These are phyloP conservation scores for Sarocladiaceae sp. DNA, from an alignment of 2,329 filamentous ascomycete genomes.

Conservation along the genomic window DNA sequence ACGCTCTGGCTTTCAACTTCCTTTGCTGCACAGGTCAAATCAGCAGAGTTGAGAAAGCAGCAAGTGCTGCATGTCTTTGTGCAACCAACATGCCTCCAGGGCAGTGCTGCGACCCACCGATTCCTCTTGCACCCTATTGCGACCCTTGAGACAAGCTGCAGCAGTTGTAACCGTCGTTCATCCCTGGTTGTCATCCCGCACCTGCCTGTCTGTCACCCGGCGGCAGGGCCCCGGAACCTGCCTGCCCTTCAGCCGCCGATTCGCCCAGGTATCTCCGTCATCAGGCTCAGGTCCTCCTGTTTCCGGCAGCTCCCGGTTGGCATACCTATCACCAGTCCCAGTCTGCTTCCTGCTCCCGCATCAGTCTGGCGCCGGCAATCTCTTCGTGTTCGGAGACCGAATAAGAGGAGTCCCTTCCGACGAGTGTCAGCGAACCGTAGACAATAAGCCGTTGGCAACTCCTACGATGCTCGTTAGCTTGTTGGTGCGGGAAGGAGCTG, in stretches of 20 bases:
- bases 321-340: conserved; percentile 26
- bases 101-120: not conserved
- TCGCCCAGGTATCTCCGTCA: too few species aligned
- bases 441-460: conserved; percentile 37
- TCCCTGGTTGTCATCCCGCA: too few species aligned
- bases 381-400: conserved; percentile 35
- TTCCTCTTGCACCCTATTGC: not conserved
- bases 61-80: too few species aligned
- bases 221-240: too few species aligned
- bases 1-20: not conserved
- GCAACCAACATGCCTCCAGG: not conserved
- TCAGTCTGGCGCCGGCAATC: conserved; percentile 35
- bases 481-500: not conserved
- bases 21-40: too few species aligned
- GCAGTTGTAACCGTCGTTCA: too few species aligned
- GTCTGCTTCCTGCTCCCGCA: conserved; percentile 33
- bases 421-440: conserved; percentile 40
- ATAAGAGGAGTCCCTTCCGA: conserved; percentile 38
- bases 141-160: too few species aligned
- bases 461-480: conserved; percentile 13
- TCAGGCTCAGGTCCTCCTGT: not conserved
- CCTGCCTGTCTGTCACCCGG: too few species aligned
- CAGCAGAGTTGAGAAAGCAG: not conserved
- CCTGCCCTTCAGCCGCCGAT: too few species aligned
- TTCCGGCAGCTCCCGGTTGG: not conserved